A percentile compares a stretch with the other conserved stretches of the same genome.
phyloP scores from a whole-genome alignment of 139 green algal genomes.

The Limnomonas spitsbergensis region DNA sequence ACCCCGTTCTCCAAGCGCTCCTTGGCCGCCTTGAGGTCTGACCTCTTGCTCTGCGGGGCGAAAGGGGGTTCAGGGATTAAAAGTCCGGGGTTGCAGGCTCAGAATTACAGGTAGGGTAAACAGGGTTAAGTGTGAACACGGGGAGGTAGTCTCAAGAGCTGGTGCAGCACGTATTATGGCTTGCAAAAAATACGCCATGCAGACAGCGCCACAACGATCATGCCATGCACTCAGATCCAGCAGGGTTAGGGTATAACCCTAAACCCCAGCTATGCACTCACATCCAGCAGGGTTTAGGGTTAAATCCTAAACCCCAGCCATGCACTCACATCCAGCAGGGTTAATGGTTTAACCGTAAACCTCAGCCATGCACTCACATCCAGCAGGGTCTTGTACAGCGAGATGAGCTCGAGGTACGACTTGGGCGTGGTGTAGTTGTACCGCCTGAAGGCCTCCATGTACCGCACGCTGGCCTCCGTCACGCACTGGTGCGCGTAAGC shows the following conservation, averaged over 20 bases:
- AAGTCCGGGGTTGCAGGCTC: too few relatives aligned
- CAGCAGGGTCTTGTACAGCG: constrained; percentile 78
- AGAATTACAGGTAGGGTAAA: background rate
- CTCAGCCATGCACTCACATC: too few relatives aligned
- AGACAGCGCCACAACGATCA: too few relatives aligned
- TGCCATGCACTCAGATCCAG: too few relatives aligned
- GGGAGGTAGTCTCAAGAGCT: too few relatives aligned
- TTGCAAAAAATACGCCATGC: too few relatives aligned
- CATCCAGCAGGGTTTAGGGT: too few relatives aligned
- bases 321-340: constrained; percentile 53
- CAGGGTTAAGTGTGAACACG: background rate
- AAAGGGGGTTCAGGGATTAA: background rate
- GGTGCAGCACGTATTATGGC: too few relatives aligned
- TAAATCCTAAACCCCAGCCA: too few relatives aligned
- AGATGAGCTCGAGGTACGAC: constrained; percentile 88
- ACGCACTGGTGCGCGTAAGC: constrained; percentile 74
- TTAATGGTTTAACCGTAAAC: too few relatives aligned
- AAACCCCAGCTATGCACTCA: too few relatives aligned
- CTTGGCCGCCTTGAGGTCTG: constrained; percentile 59
- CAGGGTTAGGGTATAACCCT: too few relatives aligned
- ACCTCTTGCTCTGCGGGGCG: constrained; percentile 23
- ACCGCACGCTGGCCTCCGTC: constrained; percentile 43
- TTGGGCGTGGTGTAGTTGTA: constrained; percentile 92
- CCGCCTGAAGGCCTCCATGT: constrained; percentile 56
- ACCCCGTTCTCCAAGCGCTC: constrained; percentile 80